Evolutionary conservation across 768 basidiomycete genomes (phyloP).

Genomic region (Dioszegia crocea): DNA sequence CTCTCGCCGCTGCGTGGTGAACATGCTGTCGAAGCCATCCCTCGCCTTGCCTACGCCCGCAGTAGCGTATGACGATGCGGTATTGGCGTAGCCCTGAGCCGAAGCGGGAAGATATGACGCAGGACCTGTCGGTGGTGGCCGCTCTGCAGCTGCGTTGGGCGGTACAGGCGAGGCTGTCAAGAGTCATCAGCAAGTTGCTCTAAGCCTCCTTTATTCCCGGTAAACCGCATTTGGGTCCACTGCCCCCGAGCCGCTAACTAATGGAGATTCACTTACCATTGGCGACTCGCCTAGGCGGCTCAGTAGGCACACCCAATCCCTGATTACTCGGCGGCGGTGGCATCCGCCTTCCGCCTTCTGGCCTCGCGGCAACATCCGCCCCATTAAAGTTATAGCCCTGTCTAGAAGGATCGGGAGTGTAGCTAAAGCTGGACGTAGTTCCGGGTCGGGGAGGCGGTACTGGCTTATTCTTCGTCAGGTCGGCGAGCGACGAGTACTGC

Average conservation of each 20-base stretch:
- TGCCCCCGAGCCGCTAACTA: too few relatives aligned
- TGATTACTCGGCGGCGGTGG: constrained; percentile 18
- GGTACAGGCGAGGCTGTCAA: not conserved
- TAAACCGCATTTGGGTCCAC: too few relatives aligned
- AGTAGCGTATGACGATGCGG: constrained; percentile 15
- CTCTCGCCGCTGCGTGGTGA: constrained; percentile 17
- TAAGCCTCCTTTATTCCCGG: not conserved
- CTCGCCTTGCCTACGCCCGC: constrained; percentile 6
- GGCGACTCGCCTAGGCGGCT: constrained; percentile 6
- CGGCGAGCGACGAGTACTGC: constrained; percentile 13
- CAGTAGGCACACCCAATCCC: constrained; percentile 14
- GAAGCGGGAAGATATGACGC: constrained; percentile 11
- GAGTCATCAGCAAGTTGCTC: not conserved
- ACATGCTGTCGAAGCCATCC: constrained; percentile 17
- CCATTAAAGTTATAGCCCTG: constrained; percentile 6
- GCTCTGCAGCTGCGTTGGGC: not conserved
- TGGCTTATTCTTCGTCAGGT: constrained; percentile 15
- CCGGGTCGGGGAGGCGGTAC: not conserved
- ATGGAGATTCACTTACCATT: not conserved
- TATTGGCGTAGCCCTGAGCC: constrained; percentile 16
- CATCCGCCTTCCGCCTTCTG: constrained; percentile 14
- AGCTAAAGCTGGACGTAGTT: constrained; percentile 1
- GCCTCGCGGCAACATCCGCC: not conserved
- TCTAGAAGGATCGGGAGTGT: constrained; percentile 10
- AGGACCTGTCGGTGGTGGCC: not conserved